phyloP scores from a whole-genome alignment of 495 filamentous ascomycete species.

The Melanomma pulvis-pyrius region DNA sequence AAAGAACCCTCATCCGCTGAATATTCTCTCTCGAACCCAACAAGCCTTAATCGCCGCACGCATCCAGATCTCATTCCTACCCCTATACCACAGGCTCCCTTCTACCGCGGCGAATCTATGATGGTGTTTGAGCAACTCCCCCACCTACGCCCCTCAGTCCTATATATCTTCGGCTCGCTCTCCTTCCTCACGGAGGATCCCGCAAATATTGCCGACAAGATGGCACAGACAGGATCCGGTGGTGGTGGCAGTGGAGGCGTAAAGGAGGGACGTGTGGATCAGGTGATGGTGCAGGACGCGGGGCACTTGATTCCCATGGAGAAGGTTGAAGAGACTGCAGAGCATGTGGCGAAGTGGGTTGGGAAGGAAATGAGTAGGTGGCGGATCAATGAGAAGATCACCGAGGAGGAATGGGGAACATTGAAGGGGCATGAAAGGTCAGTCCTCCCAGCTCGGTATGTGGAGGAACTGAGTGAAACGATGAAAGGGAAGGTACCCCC shows the following conservation, averaged over 20 bases:
- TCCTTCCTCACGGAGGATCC: conserved; percentile 63
- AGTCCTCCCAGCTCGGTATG: conserved; percentile 20
- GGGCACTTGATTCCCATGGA: conserved; percentile 91
- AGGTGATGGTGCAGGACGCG: conserved; percentile 64
- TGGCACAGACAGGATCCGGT: conserved; percentile 66
- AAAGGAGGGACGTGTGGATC: conserved; percentile 66
- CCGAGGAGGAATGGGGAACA: conserved; percentile 56
- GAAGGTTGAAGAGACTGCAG: conserved; percentile 61
- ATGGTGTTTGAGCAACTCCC: conserved; percentile 66
- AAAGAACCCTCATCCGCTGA: conserved; percentile 16
- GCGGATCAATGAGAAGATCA: conserved; percentile 64
- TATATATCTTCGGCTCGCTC: conserved; percentile 77
- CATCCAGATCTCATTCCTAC: conserved; percentile 44
- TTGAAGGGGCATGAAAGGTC: conserved; percentile 36
- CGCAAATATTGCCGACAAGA: conserved; percentile 55
- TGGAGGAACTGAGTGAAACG: conserved; percentile 23
- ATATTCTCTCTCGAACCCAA: conserved; percentile 34
- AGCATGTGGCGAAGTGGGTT: conserved; percentile 65
- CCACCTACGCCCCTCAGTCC: conserved; percentile 70
- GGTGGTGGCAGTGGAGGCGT: conserved; percentile 70
- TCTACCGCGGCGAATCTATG: conserved; percentile 76
- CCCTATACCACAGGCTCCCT: conserved; percentile 52
- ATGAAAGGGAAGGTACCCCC: conserved; percentile 3
- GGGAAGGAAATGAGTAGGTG: conserved; percentile 64
- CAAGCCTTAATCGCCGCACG: conserved; percentile 42